Evolutionary conservation across 768 basidiomycete genomes (phyloP), one percentile per base, ranked within the genome.

Genomic region (Pleurotus sapidus): DNA sequence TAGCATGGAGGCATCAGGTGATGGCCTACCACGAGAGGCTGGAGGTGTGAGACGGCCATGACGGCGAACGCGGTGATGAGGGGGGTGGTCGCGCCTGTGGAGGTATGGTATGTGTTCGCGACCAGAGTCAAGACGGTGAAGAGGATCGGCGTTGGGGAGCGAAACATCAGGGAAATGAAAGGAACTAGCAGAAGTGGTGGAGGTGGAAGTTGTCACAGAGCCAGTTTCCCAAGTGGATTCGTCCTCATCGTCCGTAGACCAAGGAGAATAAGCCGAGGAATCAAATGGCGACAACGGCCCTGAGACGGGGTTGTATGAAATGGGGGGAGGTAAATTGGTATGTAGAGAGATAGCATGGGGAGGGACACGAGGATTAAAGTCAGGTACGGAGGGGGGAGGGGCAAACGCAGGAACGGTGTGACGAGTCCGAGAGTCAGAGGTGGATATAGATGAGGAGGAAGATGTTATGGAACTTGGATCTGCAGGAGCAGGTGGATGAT

Each of bases 191-290:
- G 86, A 81, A 3, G 82, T 82, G 9, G 83, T 83, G 14, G 87
- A 86, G 7, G 81, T 75, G 7, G 84, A 80, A 3, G 87, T 87
- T 1, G 81, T 78, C 12, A 74, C 76, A 15, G 89, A 91, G 30
- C 82, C 84, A 2, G 86, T 83, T 59, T 90, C 89, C 86, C 88
- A 90, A 38, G 79, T 80, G 5, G 86, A 89, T 57, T 91, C 88
- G 61, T 89, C 89, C 57, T 91, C 2, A 87, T 88, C 14, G 24
- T 54, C 51, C 14, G 51, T 54, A 40, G 86, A 83, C 84, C 85
- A 90, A 1, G 87, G 81, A 0, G 88, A 88, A 57, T 74, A 65
- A 1, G 65, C 59, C n/a, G 68, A 54, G 11, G 75, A 68, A 37
- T 68, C 77, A 17, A 72, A 58, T 9, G 74, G 72, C 18, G 74